These are phyloP conservation scores for Phytopythium delawarense DNA, from an alignment of 352 stramenopile species.

Conservation along the genomic window DNA sequence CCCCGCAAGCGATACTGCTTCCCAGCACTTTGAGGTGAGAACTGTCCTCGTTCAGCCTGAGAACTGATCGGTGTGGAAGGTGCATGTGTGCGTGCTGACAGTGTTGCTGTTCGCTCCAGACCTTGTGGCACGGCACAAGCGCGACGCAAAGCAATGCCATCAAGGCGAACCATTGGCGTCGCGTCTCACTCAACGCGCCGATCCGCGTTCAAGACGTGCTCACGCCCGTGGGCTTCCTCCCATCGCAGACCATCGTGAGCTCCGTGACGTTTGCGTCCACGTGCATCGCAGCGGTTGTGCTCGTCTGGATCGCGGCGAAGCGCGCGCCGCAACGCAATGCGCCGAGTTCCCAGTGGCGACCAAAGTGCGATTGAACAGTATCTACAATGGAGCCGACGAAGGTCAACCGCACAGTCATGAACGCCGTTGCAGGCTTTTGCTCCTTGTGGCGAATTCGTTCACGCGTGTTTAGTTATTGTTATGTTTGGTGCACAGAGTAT, in stretches of 20 bases:
- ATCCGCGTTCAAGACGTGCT: constrained; percentile 18
- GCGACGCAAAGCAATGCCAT: not conserved
- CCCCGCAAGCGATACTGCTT: not conserved
- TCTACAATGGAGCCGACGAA: not conserved
- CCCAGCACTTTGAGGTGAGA: constrained; percentile 2
- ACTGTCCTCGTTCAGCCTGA: not conserved
- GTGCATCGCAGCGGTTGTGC: constrained; percentile 27
- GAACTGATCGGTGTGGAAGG: not conserved
- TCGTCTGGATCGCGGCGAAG: constrained; percentile 32
- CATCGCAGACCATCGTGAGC: constrained; percentile 36
- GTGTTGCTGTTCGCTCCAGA: not conserved
- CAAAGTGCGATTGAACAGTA: constrained; percentile 15
- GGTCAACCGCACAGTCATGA: not conserved
- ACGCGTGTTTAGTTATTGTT: not conserved
- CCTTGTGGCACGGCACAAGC: not conserved
- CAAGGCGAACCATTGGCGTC: constrained; percentile 19
- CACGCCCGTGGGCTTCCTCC: constrained; percentile 42
- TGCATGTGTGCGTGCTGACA: not conserved
- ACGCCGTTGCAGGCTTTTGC: not conserved
- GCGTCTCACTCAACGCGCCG: constrained; percentile 16
- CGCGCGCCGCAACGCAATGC: not conserved
- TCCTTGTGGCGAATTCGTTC: not conserved
- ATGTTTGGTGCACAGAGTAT: not conserved
- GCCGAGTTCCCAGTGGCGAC: constrained; percentile 14
- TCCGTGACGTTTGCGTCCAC: constrained; percentile 38